Conservation (phyloP, 257 asterid species). For the Thymus mandschuricus region DNA sequence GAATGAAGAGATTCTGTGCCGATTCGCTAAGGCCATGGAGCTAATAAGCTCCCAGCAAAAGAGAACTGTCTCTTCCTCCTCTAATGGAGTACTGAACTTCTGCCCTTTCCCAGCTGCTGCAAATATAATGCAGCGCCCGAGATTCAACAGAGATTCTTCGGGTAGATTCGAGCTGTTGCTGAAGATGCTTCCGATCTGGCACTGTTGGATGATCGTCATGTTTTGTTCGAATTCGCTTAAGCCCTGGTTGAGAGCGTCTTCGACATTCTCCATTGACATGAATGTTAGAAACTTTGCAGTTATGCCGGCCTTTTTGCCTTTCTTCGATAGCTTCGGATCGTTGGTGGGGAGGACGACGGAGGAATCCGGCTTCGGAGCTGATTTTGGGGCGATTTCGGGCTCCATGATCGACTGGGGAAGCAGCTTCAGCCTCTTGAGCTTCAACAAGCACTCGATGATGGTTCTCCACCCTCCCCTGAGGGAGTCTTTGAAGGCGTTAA, state of each 20-base stretch:
- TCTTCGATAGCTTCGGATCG: constrained; percentile 43
- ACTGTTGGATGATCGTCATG: constrained; percentile 74
- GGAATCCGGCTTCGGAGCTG: constrained; percentile 35
- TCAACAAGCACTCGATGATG: constrained; percentile 81
- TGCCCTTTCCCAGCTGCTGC: constrained; percentile 89
- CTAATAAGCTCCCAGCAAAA: constrained; percentile 88
- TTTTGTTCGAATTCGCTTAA: constrained; percentile 88
- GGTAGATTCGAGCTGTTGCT: constrained; percentile 71
- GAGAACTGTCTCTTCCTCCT: constrained; percentile 83
- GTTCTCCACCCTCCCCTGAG: constrained; percentile 93
- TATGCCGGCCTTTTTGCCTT: constrained; percentile 48
- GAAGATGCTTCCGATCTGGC: constrained; percentile 84
- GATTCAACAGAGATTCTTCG: constrained; percentile 62
- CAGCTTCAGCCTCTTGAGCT: constrained; percentile 81
- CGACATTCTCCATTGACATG: constrained; percentile 79
- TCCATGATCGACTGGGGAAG: constrained; percentile 79
- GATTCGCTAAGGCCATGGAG: constrained; percentile 54
- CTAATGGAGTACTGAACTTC: constrained; percentile 78
- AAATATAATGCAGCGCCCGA: constrained; percentile 80
- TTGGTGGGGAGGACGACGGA: constrained; percentile 36
- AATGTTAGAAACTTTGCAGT: constrained; percentile 63
- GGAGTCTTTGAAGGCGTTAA: constrained; percentile 76
- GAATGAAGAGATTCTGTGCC: constrained; percentile 60
- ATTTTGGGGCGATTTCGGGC: constrained; percentile 38
- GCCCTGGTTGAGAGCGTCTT: constrained; percentile 78